Percentiles rank a stretch among this genome's conserved stretches.
Conservation (phyloP, 768 basidiomycete genomes). For the Lactarius indigo region DNA sequence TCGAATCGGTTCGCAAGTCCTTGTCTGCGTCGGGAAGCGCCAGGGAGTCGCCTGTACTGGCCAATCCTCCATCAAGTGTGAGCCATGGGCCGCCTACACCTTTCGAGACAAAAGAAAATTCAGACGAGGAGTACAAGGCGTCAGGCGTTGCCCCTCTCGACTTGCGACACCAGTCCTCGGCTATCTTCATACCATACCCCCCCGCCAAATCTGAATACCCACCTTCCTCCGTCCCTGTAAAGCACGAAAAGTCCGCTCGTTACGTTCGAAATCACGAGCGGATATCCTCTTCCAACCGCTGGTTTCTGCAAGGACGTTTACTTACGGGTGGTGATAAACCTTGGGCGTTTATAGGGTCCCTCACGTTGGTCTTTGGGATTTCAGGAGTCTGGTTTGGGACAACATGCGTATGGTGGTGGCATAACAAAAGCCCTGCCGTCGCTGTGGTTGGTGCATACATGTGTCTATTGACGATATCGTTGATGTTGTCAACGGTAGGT, state of each 20-base stretch:
- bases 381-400: conserved; percentile 85
- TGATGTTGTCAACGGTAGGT: conserved; percentile 75
- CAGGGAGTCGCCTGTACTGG: conserved; percentile 21
- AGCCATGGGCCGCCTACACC: conserved; percentile 15
- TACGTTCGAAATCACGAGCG: conserved; percentile 54
- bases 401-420: conserved; percentile 89
- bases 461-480: conserved; percentile 63
- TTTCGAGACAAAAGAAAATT: conserved; percentile 22
- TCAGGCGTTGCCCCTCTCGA: conserved; percentile 14
- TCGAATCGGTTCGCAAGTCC: conserved; percentile 31
- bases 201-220: conserved; percentile 26
- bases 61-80: conserved; percentile 18
- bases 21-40: conserved; percentile 25
- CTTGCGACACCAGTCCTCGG: conserved; percentile 15
- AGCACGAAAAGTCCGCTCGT: conserved; percentile 36
- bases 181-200: conserved; percentile 22
- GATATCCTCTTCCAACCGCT: conserved; percentile 72
- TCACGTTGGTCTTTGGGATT: conserved; percentile 60
- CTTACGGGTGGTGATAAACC: conserved; percentile 86
- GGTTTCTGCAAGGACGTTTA: conserved; percentile 67
- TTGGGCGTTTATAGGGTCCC: conserved; percentile 69
- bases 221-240: conserved; percentile 35
- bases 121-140: conserved; percentile 21
- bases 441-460: conserved; percentile 63
- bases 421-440: conserved; percentile 64